Conservation (phyloP, 2,329 filamentous ascomycete genomes). For the Phialophora tarda region DNA sequence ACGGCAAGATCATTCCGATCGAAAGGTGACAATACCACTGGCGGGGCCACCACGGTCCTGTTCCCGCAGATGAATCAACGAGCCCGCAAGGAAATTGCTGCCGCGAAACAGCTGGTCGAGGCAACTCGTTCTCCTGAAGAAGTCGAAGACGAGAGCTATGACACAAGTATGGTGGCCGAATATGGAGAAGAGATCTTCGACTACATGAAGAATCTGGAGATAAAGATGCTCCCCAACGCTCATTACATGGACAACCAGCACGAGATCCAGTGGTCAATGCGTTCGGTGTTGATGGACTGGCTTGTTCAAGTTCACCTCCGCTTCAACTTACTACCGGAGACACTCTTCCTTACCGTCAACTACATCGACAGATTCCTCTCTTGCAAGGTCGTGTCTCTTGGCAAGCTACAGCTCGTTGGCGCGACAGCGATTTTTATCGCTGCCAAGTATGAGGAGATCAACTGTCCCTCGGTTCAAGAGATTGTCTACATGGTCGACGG, state of each 20-base stretch:
- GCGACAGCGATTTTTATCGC: constrained; percentile 95
- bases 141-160: constrained; percentile 85
- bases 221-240: constrained; percentile 80
- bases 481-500: constrained; percentile 98
- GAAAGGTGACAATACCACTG: constrained; percentile 73
- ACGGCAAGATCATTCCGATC: constrained; percentile 80
- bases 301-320: constrained; percentile 93
- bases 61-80: constrained; percentile 74
- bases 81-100: constrained; percentile 73
- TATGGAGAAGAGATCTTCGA: constrained; percentile 95
- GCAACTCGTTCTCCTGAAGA: constrained; percentile 71
- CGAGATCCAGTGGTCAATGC: constrained; percentile 99
- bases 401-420: constrained; percentile 93
- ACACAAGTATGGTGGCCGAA: constrained; percentile 96
- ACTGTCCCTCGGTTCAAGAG: constrained; percentile 91
- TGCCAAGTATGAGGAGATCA: constrained; percentile 98
- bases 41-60: constrained; percentile 68
- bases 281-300: constrained; percentile 96
- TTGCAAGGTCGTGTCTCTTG: constrained; percentile 90
- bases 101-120: constrained; percentile 70
- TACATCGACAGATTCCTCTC: constrained; percentile 97
- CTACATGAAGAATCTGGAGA: constrained; percentile 89
- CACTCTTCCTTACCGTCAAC: constrained; percentile 91
- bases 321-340: constrained; percentile 90
- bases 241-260: constrained; percentile 97